These are phyloP conservation scores for Volutella citrinella DNA, from an alignment of 2,329 filamentous ascomycete genomes.

Conservation along the genomic window DNA sequence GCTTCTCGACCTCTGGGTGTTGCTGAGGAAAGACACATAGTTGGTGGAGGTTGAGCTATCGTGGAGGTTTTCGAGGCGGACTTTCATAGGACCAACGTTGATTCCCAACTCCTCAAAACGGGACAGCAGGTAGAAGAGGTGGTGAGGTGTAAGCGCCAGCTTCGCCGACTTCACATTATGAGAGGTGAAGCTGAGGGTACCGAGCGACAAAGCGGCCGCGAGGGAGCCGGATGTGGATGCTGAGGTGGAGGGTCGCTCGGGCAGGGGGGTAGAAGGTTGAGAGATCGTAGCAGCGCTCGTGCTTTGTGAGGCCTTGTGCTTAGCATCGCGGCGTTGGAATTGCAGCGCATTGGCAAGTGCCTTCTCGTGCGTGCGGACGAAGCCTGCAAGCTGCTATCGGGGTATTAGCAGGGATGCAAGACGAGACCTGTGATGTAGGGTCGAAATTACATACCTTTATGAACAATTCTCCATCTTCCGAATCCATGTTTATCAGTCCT, in stretches of 20 bases:
- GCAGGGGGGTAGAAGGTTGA: conserved; percentile 52
- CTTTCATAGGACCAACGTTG: conserved; percentile 90
- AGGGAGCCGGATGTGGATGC: conserved; percentile 71
- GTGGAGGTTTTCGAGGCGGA: conserved; percentile 91
- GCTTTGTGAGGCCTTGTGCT: conserved; percentile 67
- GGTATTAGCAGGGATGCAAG: conserved; percentile 30
- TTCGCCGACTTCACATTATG: conserved; percentile 85
- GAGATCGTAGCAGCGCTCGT: conserved; percentile 56
- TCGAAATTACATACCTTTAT: conserved; percentile 79
- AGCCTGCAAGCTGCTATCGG: conserved; percentile 83
- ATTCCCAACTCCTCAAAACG: conserved; percentile 92
- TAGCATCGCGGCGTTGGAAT: conserved; percentile 67
- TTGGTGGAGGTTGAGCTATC: conserved; percentile 81
- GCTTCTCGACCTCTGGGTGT: conserved; percentile 72
- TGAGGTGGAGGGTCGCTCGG: conserved; percentile 62
- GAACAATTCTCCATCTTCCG: conserved; percentile 86
- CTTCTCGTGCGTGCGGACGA: conserved; percentile 96
- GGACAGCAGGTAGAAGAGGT: conserved; percentile 93
- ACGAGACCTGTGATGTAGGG: no score
- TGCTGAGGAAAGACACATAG: conserved; percentile 92
- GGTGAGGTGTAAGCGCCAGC: conserved; percentile 88
- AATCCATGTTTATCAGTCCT: conserved; percentile 65
- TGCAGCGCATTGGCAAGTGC: conserved; percentile 94
- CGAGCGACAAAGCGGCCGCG: conserved; percentile 82
- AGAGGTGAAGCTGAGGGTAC: conserved; percentile 79